A percentile compares a stretch with the other conserved stretches of the same genome.
These are phyloP conservation scores for Ogataea nonfermentans DNA, from an alignment of 805 yeast genomes.

Conservation along the genomic window DNA sequence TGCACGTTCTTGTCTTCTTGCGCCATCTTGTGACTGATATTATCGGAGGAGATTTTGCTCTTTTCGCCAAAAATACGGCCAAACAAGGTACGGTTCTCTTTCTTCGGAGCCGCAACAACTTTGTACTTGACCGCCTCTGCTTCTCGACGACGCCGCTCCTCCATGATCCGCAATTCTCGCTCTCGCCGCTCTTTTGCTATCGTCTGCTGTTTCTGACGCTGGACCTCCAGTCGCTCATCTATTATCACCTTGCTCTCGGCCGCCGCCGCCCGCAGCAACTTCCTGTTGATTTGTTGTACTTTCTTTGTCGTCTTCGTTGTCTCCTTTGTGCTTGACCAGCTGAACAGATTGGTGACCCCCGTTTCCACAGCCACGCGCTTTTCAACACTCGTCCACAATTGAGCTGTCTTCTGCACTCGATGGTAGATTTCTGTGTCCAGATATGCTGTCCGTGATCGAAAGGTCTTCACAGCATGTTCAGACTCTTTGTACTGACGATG, in stretches of 20 bases:
- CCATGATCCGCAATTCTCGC: constrained; percentile 23
- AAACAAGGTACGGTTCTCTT: constrained; percentile 23
- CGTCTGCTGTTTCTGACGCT: constrained; percentile 13
- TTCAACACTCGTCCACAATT: constrained; percentile 30
- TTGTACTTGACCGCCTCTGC: constrained; percentile 23
- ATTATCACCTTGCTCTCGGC: constrained; percentile 19
- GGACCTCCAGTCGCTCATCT: constrained; percentile 21
- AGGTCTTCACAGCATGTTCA: not conserved
- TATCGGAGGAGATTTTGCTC: constrained; percentile 31
- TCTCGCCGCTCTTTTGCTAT: constrained; percentile 23
- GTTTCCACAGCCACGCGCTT: constrained; percentile 23
- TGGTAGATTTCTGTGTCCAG: constrained; percentile 8
- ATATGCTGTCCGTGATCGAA: constrained; percentile 6
- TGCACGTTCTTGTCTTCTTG: constrained; percentile 5
- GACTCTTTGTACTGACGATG: constrained; percentile 1
- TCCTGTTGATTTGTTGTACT: constrained; percentile 21
- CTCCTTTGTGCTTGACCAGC: constrained; percentile 19
- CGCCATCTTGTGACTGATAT: constrained; percentile 21
- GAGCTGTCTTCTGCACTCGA: constrained; percentile 13
- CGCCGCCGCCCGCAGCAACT: constrained; percentile 23
- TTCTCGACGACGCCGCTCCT: constrained; percentile 22
- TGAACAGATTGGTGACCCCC: constrained; percentile 16
- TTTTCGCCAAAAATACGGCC: constrained; percentile 28
- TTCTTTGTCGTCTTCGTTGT: constrained; percentile 2
- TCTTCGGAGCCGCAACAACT: constrained; percentile 5